Conservation (phyloP, 2,329 filamentous ascomycete species). For the Parastagonospora nodorum region DNA sequence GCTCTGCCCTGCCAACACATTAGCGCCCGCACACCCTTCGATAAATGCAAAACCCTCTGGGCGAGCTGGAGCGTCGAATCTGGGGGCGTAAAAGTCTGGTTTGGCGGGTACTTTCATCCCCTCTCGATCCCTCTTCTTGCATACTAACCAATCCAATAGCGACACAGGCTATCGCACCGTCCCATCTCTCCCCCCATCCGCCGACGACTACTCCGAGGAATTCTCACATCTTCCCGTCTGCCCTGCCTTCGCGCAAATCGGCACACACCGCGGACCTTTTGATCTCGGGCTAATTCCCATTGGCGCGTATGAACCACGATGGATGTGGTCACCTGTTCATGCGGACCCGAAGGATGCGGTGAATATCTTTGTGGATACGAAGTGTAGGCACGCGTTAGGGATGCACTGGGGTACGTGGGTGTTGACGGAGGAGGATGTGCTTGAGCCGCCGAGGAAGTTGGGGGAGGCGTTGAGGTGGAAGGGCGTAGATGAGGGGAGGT, state of each 20-base stretch:
- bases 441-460: slow-evolving; percentile 78
- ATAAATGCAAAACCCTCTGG: slow-evolving; percentile 82
- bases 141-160: slow-evolving; percentile 50
- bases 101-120: slow-evolving; percentile 63
- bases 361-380: slow-evolving; percentile 85
- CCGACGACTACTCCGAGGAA: slow-evolving; percentile 74
- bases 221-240: slow-evolving; percentile 70
- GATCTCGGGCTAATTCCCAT: slow-evolving; percentile 93
- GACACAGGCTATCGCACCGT: slow-evolving; percentile 91
- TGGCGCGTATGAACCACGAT: slow-evolving; percentile 79
- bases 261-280: slow-evolving; percentile 78
- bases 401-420: slow-evolving; percentile 95
- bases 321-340: slow-evolving; percentile 79
- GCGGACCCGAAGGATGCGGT: slow-evolving; percentile 86
- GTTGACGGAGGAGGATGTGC: slow-evolving; percentile 79
- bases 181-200: slow-evolving; percentile 49
- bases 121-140: slow-evolving; percentile 1
- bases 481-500: slow-evolving; percentile 77
- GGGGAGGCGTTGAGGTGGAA: slow-evolving; percentile 70
- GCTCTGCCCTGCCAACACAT: slow-evolving; percentile 87
- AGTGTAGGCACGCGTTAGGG: slow-evolving; percentile 76
- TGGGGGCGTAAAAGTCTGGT: slow-evolving; percentile 79
- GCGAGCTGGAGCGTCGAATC: slow-evolving; percentile 81
- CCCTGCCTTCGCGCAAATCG: slow-evolving; percentile 86
- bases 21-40: slow-evolving; percentile 69